Evolutionary conservation across 1,284 basidiomycete species (phyloP).

Genomic region (Ustilago loliicola): DNA sequence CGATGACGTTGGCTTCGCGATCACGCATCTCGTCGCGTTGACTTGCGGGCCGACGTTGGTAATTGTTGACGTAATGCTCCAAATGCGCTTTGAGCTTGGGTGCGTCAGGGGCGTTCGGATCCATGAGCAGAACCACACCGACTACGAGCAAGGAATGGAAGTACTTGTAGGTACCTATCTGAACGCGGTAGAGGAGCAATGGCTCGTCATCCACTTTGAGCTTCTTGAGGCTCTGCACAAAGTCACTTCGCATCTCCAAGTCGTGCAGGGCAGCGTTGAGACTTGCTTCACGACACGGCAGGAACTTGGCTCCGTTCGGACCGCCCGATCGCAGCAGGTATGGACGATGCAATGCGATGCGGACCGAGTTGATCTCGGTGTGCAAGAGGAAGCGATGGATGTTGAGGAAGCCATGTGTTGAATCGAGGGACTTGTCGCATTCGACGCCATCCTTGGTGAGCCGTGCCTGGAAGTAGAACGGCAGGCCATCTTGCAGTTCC

Average conservation of each 20-base stretch:
- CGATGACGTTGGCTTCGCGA: slow-evolving; percentile 56
- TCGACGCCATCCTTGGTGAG: slow-evolving; percentile 43
- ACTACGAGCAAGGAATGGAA: slow-evolving; percentile 62
- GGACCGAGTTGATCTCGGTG: slow-evolving; percentile 61
- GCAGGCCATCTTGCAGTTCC: slow-evolving; percentile 53
- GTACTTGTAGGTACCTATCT: slow-evolving; percentile 62
- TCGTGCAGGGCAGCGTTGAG: slow-evolving; percentile 60
- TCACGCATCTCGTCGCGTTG: slow-evolving; percentile 60
- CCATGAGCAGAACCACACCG: slow-evolving; percentile 60
- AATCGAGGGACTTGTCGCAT: slow-evolving; percentile 56
- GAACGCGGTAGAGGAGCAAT: slow-evolving; percentile 44
- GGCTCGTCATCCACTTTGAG: slow-evolving; percentile 25
- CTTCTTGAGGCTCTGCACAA: slow-evolving; percentile 39
- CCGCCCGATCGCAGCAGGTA: slow-evolving; percentile 61
- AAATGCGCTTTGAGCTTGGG: slow-evolving; percentile 51
- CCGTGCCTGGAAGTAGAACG: slow-evolving; percentile 55
- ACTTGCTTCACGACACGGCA: slow-evolving; percentile 56
- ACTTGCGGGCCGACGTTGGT: slow-evolving; percentile 18
- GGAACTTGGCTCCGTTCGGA: slow-evolving; percentile 39
- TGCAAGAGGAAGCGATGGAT: slow-evolving; percentile 63
- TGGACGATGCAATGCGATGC: slow-evolving; percentile 60
- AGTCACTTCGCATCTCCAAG: slow-evolving; percentile 56
- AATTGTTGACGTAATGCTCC: slow-evolving; percentile 43
- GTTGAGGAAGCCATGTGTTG: slow-evolving; percentile 54
- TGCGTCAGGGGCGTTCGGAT: slow-evolving; percentile 51